Evolutionary conservation across 257 asterid species (phyloP).

Genomic region (Solanum pennellii): DNA sequence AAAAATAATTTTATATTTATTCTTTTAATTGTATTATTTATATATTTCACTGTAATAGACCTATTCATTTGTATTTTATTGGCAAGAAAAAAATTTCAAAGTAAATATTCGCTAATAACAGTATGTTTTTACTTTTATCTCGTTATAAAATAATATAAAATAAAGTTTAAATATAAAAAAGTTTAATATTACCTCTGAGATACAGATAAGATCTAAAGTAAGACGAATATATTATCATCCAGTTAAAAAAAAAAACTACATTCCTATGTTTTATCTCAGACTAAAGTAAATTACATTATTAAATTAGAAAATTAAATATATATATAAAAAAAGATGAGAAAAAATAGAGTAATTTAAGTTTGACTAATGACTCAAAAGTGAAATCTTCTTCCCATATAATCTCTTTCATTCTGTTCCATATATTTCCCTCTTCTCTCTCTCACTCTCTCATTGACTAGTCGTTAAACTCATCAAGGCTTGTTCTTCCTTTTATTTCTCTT

Average conservation of each 20-base stretch:
- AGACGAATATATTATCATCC: too few relatives aligned
- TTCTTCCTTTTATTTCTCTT: neutral
- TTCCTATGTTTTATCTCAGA: neutral
- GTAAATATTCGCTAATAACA: neutral
- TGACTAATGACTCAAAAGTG: neutral
- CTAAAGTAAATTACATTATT: neutral
- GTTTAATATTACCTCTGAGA: too few relatives aligned
- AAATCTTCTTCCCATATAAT: neutral
- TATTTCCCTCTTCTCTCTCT: neutral
- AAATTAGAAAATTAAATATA: neutral
- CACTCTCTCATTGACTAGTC: neutral
- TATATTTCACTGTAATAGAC: too few relatives aligned
- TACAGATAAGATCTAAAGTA: too few relatives aligned
- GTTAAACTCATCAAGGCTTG: neutral
- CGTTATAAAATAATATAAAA: neutral
- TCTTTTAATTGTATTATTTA: neutral
- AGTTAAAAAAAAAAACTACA: too few relatives aligned
- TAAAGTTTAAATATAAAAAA: too few relatives aligned
- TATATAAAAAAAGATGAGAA: neutral
- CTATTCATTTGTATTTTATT: neutral
- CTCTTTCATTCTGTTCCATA: neutral
- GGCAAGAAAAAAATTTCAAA: neutral
- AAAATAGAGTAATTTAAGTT: neutral
- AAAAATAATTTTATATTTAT: neutral
- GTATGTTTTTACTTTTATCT: too few relatives aligned